phyloP scores from a whole-genome alignment of 768 basidiomycete genomes.

The Lactifluus volemus region DNA sequence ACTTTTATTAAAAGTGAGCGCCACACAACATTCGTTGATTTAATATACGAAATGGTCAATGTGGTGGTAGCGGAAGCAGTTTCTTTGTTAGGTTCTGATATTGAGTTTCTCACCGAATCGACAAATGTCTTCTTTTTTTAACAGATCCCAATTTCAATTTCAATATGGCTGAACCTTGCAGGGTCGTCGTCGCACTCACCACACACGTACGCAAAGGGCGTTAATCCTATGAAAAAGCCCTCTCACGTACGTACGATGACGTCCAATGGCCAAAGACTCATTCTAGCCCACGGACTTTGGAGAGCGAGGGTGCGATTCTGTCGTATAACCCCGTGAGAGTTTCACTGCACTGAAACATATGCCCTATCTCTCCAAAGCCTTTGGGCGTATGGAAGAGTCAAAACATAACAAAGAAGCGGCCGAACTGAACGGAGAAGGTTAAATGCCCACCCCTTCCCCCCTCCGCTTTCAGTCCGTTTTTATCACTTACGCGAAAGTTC shows the following conservation, averaged over 20 bases:
- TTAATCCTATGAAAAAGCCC: neutral
- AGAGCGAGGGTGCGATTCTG: neutral
- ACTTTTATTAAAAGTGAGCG: conserved; percentile 12
- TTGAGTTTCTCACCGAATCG: neutral
- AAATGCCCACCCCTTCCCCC: neutral
- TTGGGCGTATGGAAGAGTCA: neutral
- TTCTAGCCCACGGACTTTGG: neutral
- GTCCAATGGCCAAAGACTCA: neutral
- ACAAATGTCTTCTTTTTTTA: neutral
- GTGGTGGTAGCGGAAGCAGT: neutral
- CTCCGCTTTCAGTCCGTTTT: neutral
- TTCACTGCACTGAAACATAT: neutral
- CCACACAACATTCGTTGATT: conserved; percentile 11
- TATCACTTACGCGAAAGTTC: neutral
- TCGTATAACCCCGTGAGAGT: neutral
- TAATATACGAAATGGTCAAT: neutral
- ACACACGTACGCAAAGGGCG: neutral
- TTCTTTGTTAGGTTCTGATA: neutral
- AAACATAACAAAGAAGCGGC: neutral
- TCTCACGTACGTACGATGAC: conserved; percentile 12
- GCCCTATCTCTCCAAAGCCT: too few species aligned
- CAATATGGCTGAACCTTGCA: neutral
- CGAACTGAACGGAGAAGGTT: neutral
- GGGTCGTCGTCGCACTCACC: neutral
- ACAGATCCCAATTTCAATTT: neutral